These are phyloP conservation scores for Proliferodiscus dingleyae DNA, from an alignment of 2,329 filamentous ascomycete species.

Conservation along the genomic window DNA sequence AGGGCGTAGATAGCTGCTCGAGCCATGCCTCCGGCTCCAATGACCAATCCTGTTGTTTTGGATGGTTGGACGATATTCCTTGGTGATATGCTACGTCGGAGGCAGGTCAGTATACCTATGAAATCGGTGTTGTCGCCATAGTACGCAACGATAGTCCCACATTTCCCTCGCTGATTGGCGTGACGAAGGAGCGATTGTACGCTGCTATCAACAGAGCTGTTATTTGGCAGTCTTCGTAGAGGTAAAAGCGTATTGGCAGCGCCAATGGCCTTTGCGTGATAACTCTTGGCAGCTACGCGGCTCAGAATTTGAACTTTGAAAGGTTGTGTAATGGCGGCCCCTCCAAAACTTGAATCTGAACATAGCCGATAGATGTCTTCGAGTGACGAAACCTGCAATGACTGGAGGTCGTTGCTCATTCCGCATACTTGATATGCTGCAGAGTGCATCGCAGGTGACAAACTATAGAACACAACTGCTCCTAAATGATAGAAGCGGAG, in stretches of 20 bases:
- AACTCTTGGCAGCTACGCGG: slow-evolving; percentile 61
- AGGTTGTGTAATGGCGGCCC: slow-evolving; percentile 65
- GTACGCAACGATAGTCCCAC: slow-evolving; percentile 62
- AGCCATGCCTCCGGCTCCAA: slow-evolving; percentile 71
- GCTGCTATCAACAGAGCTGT: slow-evolving; percentile 45
- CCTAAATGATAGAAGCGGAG: slow-evolving; percentile 72
- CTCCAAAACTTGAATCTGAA: slow-evolving; percentile 63
- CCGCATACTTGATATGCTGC: slow-evolving; percentile 62
- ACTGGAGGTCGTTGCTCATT: slow-evolving; percentile 63
- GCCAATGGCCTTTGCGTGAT: slow-evolving; percentile 68
- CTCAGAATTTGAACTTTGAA: slow-evolving; percentile 70
- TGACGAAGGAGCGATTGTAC: slow-evolving; percentile 31
- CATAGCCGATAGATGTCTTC: slow-evolving; percentile 60
- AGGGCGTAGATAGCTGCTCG: slow-evolving; percentile 73
- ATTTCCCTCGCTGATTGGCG: slow-evolving; percentile 52
- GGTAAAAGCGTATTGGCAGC: slow-evolving; percentile 74
- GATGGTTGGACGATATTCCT: slow-evolving; percentile 57
- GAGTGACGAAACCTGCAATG: slow-evolving; percentile 57
- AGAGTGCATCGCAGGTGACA: slow-evolving; percentile 76
- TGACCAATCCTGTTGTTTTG: slow-evolving; percentile 46
- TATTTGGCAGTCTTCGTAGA: slow-evolving; percentile 41
- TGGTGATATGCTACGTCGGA: slow-evolving; percentile 67
- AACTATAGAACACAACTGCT: slow-evolving; percentile 64
- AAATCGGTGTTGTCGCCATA: slow-evolving; percentile 81
- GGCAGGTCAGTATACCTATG: slow-evolving; percentile 71